These are phyloP conservation scores for Talaromyces sp. DNA, from an alignment of 2,329 filamentous ascomycete species.

Conservation along the genomic window DNA sequence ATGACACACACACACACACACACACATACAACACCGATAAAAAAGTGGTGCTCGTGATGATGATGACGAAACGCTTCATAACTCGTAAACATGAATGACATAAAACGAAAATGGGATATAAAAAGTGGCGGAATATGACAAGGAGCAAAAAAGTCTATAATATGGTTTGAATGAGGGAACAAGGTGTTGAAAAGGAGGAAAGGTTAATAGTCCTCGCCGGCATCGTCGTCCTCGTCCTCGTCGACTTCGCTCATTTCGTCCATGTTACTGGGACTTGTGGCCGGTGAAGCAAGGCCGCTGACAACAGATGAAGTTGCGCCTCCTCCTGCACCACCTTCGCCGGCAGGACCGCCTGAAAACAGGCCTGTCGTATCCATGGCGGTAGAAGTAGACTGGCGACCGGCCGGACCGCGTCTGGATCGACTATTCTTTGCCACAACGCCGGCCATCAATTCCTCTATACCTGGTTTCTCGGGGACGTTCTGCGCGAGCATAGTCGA, in stretches of 20 bases:
- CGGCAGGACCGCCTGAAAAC: neutral
- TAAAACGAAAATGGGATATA: slow-evolving; percentile 12
- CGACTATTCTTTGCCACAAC: slow-evolving; percentile 22
- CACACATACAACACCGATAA: neutral
- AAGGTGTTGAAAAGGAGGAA: no score
- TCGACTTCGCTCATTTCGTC: slow-evolving; percentile 21
- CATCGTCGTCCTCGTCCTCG: slow-evolving; percentile 15
- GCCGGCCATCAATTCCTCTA: slow-evolving; percentile 47
- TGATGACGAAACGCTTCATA: slow-evolving; percentile 11
- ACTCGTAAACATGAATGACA: neutral
- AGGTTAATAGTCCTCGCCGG: slow-evolving; percentile 17
- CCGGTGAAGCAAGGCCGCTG: slow-evolving; percentile 40
- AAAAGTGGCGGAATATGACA: neutral
- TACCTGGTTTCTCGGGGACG: slow-evolving; percentile 67
- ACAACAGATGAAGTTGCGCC: slow-evolving; percentile 34
- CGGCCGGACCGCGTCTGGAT: neutral
- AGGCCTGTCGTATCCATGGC: neutral
- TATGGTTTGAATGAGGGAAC: neutral
- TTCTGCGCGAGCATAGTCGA: slow-evolving; percentile 67
- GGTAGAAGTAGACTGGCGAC: neutral
- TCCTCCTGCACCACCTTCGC: neutral
- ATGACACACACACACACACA: no score
- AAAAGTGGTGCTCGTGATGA: neutral
- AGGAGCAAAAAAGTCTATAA: slow-evolving; percentile 8
- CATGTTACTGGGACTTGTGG: slow-evolving; percentile 26